Evolutionary conservation across 1,284 basidiomycete species (phyloP), one percentile per base, ranked within the genome.

Genomic region (Irpex lacteus): DNA sequence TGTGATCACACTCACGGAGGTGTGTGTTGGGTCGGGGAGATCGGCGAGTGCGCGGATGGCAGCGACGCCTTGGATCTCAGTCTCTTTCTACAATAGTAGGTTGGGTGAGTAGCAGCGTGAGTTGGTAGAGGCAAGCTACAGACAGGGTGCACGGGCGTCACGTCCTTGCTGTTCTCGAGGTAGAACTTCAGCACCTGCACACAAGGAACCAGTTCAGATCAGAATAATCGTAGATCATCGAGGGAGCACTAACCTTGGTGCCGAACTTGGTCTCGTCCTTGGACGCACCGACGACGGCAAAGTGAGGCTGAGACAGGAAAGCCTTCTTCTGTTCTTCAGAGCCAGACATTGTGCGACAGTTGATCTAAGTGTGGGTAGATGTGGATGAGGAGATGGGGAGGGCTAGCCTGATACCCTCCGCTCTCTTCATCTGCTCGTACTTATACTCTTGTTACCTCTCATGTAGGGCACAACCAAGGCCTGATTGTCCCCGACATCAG

Each of bases 1-100:
- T 4, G 93, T 94, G 71, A 96, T 85, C 66, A 95, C 85, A 69
- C 90, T 92, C 65, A 96, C 80, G 8, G 90, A 89, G 0, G 94
- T 96, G 66, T 87, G 78, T 2, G 80, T 72, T 2, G 93, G 90
- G 50, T 78, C 77, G 15, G 83, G 73, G n/a, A 95, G 83, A 44
- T 88, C 82, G 4, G 78, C 72, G 66, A 95, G 79, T 2, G 80
- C 75, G 62, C 75, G 75, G 55, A 91, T 70, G 2, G 88, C 84
- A 61, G 77, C 69, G 58, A 88, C 67, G 3, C 87, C 89, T 69
- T 91, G 88, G 5, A 93, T 78, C 68, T 88, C 85, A 36, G 76
- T 73, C 69, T 89, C 85, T 75, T 84, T 88, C 89, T 90, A 71
- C 21, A 40, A 6, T 5, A 1, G 37, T 21, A 19, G 19, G 36